phyloP scores from a whole-genome alignment of 176 grass and related monocot genomes.

The Hordeum marinum region DNA sequence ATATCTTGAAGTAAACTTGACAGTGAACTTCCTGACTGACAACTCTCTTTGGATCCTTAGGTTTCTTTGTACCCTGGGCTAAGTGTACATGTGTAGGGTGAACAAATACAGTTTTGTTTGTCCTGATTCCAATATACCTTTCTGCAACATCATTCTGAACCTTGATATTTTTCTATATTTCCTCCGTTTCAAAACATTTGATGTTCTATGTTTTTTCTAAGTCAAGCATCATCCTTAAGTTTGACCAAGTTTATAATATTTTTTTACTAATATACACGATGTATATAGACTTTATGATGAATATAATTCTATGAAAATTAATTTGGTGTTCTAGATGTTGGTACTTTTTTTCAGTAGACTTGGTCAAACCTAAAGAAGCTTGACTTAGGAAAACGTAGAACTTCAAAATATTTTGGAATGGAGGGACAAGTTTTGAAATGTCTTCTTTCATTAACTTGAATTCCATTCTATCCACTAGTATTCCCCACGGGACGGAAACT shows the following conservation, averaged over 20 bases:
- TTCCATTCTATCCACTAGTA: conserved; percentile 27
- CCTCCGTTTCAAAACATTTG: not conserved
- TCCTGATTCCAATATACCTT: not conserved
- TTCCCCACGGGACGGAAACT: conserved; percentile 28
- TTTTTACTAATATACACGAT: too few relatives aligned
- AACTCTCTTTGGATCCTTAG: not conserved
- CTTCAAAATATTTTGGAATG: not conserved
- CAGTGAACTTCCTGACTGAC: not conserved
- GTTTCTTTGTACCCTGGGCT: not conserved
- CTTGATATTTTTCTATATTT: not conserved
- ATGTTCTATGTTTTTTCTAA: not conserved
- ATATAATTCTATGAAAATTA: too few relatives aligned
- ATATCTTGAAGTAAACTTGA: conserved; percentile 3
- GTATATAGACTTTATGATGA: too few relatives aligned
- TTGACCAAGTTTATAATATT: too few relatives aligned
- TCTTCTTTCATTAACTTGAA: not conserved
- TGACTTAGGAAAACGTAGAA: not conserved
- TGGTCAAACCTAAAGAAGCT: too few relatives aligned
- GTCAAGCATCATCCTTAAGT: not conserved
- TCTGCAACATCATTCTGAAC: not conserved
- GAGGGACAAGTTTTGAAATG: not conserved
- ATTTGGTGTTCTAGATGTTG: too few relatives aligned
- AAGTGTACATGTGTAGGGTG: conserved; percentile 43
- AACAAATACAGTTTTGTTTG: conserved; percentile 18
- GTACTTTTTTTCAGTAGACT: too few relatives aligned